Evolutionary conservation across 352 stramenopile genomes (phyloP).

Genomic region (Globisporangium lucens): DNA sequence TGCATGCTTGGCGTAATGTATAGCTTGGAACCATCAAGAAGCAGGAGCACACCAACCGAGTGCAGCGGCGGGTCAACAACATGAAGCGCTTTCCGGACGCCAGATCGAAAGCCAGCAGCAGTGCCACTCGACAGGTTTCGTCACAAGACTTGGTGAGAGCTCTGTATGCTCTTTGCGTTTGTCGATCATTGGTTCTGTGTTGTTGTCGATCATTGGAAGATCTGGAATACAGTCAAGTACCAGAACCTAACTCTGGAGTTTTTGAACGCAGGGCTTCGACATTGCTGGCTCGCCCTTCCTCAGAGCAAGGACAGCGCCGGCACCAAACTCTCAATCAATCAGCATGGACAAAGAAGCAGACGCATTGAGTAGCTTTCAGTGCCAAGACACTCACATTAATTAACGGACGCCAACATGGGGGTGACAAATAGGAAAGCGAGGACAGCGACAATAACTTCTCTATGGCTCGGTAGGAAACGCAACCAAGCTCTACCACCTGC

Average conservation of each 20-base stretch:
- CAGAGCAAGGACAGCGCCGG: background rate
- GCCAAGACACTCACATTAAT: constrained; percentile 15
- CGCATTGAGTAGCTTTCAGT: background rate
- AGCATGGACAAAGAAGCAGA: background rate
- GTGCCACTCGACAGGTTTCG: constrained; percentile 6
- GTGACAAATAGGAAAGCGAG: constrained; percentile 10
- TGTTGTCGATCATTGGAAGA: background rate
- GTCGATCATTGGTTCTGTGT: too few species aligned
- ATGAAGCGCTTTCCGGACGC: background rate
- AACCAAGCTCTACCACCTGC: background rate
- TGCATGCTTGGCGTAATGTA: background rate
- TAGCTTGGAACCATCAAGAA: constrained; percentile 10
- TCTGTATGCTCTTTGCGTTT: background rate
- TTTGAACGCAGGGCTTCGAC: constrained; percentile 10
- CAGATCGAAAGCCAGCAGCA: background rate
- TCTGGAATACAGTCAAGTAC: background rate
- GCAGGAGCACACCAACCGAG: constrained; percentile 14
- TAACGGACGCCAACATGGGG: constrained; percentile 13
- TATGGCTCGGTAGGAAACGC: constrained; percentile 10
- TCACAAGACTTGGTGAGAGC: constrained; percentile 13
- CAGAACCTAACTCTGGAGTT: background rate
- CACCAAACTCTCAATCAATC: background rate
- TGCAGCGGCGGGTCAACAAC: constrained; percentile 11
- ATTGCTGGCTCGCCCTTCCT: background rate
- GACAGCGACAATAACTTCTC: constrained; percentile 16